A percentile compares a stretch with the other conserved stretches of the same genome.
Evolutionary conservation across 1,139 yeast species (phyloP).

Genomic region (Arxiozyma heterogenica): DNA sequence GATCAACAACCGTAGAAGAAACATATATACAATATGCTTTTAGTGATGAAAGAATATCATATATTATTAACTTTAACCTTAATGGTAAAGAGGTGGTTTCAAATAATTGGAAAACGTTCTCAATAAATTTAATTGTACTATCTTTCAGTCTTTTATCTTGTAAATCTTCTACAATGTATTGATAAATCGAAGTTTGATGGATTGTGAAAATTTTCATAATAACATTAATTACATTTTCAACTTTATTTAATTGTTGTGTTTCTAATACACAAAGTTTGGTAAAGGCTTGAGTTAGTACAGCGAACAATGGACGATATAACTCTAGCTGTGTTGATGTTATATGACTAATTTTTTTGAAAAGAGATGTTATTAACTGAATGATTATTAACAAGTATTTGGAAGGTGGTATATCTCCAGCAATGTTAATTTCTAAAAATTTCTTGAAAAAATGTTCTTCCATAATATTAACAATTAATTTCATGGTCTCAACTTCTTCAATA

Average conservation of each 20-base stretch:
- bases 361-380: slow-evolving; percentile 19
- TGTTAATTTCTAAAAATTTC: slow-evolving; percentile 11
- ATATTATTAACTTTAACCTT: slow-evolving; percentile 48
- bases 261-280: slow-evolving; percentile 11
- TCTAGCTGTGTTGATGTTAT: slow-evolving; percentile 5
- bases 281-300: slow-evolving; percentile 12
- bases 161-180: slow-evolving; percentile 13
- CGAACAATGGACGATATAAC: slow-evolving; percentile 13
- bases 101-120: slow-evolving; percentile 18
- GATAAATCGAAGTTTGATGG: slow-evolving; percentile 23
- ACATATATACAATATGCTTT: slow-evolving; percentile 32
- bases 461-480: slow-evolving; percentile 15
- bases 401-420: not conserved
- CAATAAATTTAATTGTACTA: slow-evolving; percentile 9
- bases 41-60: slow-evolving; percentile 53
- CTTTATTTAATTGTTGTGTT: slow-evolving; percentile 8
- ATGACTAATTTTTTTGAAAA: slow-evolving; percentile 19
- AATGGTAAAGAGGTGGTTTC: slow-evolving; percentile 34
- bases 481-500: slow-evolving; percentile 13
- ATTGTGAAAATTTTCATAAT: slow-evolving; percentile 24
- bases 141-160: slow-evolving; percentile 6
- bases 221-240: slow-evolving; percentile 17
- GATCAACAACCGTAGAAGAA: slow-evolving; percentile 7
- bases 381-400: slow-evolving; percentile 13
- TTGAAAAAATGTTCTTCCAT: slow-evolving; percentile 24